Percentiles rank a stretch among this genome's conserved stretches.
phyloP scores from a whole-genome alignment of 495 filamentous ascomycete species.

The Aspergillus steynii region DNA sequence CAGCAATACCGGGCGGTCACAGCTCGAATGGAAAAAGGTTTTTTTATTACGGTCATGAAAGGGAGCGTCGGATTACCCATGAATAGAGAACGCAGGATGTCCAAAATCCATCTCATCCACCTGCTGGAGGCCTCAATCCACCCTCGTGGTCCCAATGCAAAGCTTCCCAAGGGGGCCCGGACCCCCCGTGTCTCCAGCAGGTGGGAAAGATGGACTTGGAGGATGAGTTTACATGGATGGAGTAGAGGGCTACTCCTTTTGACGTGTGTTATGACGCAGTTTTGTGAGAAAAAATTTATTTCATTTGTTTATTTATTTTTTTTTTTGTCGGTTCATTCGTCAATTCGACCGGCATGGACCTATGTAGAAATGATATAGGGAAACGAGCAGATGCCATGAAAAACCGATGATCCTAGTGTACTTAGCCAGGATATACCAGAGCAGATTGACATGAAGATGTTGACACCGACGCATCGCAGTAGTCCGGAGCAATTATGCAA shows the following conservation, averaged over 20 bases:
- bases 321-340: slow-evolving; percentile 23
- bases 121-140: slow-evolving; percentile 12
- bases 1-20: slow-evolving; percentile 14
- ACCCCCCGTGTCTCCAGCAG: slow-evolving; percentile 12
- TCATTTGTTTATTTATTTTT: slow-evolving; percentile 21
- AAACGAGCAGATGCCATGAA: slow-evolving; percentile 27
- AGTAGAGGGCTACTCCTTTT: slow-evolving; percentile 34
- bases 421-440: not conserved
- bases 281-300: slow-evolving; percentile 31
- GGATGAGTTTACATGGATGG: slow-evolving; percentile 18
- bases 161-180: slow-evolving; percentile 8
- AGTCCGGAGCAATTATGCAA: not conserved
- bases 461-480: not conserved
- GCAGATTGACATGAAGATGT: not conserved
- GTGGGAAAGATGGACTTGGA: slow-evolving; percentile 6
- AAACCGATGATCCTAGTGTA: slow-evolving; percentile 7
- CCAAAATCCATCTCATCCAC: slow-evolving; percentile 17
- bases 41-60: slow-evolving; percentile 34
- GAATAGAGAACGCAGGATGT: slow-evolving; percentile 30
- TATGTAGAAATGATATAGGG: slow-evolving; percentile 34
- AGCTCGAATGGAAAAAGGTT: slow-evolving; percentile 14
- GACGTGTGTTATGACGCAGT: slow-evolving; percentile 43
- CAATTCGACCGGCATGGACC: slow-evolving; percentile 31
- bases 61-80: slow-evolving; percentile 33
- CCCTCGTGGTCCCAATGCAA: slow-evolving; percentile 6